These are phyloP conservation scores for Nadsonia fulvescens DNA, from an alignment of 805 yeast genomes.

Conservation along the genomic window DNA sequence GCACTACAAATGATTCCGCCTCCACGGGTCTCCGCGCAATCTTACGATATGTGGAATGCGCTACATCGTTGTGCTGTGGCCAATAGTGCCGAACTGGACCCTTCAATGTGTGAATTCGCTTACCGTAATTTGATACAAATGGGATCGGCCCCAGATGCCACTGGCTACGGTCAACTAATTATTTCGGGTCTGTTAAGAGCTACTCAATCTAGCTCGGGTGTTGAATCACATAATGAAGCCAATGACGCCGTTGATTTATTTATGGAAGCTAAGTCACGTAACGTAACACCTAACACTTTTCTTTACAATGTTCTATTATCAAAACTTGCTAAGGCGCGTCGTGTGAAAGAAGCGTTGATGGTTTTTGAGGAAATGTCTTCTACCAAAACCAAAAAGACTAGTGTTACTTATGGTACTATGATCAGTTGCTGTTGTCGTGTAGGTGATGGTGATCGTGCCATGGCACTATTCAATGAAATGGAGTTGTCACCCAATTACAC, in stretches of 20 bases:
- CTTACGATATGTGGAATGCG: constrained; percentile 13
- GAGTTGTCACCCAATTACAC: constrained; percentile 16
- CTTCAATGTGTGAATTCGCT: constrained; percentile 13
- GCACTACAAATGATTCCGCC: constrained; percentile 8
- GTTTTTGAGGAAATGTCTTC: constrained; percentile 18
- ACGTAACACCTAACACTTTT: constrained; percentile 17
- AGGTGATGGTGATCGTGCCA: constrained; percentile 18
- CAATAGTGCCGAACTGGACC: constrained; percentile 11
- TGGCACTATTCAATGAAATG: constrained; percentile 19
- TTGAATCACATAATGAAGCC: constrained; percentile 16
- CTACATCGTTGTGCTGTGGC: constrained; percentile 13
- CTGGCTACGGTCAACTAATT: constrained; percentile 19
- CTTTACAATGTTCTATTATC: constrained; percentile 20
- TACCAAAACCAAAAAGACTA: constrained; percentile 11
- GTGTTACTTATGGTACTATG: constrained; percentile 22
- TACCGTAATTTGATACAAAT: constrained; percentile 13
- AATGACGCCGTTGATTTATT: constrained; percentile 17
- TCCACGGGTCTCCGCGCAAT: constrained; percentile 7
- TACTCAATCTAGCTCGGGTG: constrained; percentile 10
- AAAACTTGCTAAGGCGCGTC: constrained; percentile 21
- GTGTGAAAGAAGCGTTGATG: constrained; percentile 17
- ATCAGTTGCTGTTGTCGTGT: constrained; percentile 22
- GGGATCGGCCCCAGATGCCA: constrained; percentile 18
- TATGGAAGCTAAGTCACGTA: constrained; percentile 15
- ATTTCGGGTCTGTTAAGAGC: too few species aligned